Conservation (phyloP, 176 grass and related monocot species). For the Thinopyrum elongatum region DNA sequence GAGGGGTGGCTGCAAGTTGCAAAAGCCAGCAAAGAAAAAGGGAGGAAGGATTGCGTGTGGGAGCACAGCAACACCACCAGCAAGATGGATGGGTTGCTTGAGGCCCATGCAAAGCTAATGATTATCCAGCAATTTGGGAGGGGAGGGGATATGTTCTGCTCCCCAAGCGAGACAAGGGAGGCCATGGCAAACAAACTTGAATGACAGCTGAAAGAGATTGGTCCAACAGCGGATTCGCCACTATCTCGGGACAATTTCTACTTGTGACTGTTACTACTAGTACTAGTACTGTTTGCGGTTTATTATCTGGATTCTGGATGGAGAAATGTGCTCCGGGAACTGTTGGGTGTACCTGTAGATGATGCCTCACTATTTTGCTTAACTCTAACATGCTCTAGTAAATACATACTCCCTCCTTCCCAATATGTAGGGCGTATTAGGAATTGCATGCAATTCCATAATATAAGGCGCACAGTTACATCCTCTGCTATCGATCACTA, state of each 20-base stretch:
- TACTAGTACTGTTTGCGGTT: background rate
- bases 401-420: background rate
- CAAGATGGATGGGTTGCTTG: slow-evolving; percentile 26
- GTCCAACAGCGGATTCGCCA: background rate
- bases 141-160: slow-evolving; percentile 31
- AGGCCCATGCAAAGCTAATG: slow-evolving; percentile 23
- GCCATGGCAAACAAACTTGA: slow-evolving; percentile 17
- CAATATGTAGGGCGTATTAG: too few relatives aligned
- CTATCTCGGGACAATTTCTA: slow-evolving; percentile 14
- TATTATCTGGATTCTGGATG: background rate
- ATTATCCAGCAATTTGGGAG: slow-evolving; percentile 22
- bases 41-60: background rate
- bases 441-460: too few relatives aligned
- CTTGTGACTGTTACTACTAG: background rate
- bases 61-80: background rate
- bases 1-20: background rate
- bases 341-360: background rate
- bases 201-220: slow-evolving; percentile 23
- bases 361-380: slow-evolving; percentile 5
- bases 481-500: too few relatives aligned
- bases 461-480: too few relatives aligned
- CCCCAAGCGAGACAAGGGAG: background rate
- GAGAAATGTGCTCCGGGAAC: background rate
- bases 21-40: background rate
- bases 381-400: background rate